Evolutionary conservation across 352 stramenopile species (phyloP), one percentile per base, ranked within the genome.

Genomic region (Phytophthora fragariae): DNA sequence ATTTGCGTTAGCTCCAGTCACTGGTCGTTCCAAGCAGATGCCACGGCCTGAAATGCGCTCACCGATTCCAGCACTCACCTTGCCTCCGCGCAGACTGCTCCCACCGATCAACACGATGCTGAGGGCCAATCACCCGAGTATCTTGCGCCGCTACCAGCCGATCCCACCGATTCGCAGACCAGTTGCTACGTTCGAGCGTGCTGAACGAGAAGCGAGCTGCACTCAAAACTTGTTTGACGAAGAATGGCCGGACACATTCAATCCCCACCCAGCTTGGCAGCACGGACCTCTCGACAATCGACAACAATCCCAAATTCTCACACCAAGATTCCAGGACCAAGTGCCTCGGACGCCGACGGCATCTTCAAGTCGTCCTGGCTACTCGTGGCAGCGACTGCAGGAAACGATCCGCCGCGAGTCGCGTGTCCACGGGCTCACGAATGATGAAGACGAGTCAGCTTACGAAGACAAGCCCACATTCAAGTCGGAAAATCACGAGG

Each of bases 301-400:
- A 8, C 49, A 15, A 27, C 57, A 29, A 64, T 29, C 15, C 14
- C 24, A 60, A 21, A 59, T 54, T 5, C 21, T n/a, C 47, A 8
- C 19, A 10, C 47, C 47, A 27, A 54, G n/a, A n/a, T 57, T 57
- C 19, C 56, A 54, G 15, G 44, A 41, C 31, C 35, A 57, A 54
- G 27, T n/a, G 55, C 12, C 41, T 7, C 63, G 64, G 47, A 72
- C 57, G 41, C 31, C 56, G 57, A 65, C 50, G 11, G 19, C 50
- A 8, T 63, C 73, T 57, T 65, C 65, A 4, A 70, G 7, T 62
- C 75, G 76, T 21, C 52, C 77, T 21, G 86, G 83, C n/a, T 95
- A 95, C 73, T 93, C 86, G 54, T 95, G 88, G 88, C 75, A 88
- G 31, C 72, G 86, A 55, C 77, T 95, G 2, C 88, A 95, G 67